Conservation (phyloP, 768 basidiomycete species). For the Daedaleopsis nitida region DNA sequence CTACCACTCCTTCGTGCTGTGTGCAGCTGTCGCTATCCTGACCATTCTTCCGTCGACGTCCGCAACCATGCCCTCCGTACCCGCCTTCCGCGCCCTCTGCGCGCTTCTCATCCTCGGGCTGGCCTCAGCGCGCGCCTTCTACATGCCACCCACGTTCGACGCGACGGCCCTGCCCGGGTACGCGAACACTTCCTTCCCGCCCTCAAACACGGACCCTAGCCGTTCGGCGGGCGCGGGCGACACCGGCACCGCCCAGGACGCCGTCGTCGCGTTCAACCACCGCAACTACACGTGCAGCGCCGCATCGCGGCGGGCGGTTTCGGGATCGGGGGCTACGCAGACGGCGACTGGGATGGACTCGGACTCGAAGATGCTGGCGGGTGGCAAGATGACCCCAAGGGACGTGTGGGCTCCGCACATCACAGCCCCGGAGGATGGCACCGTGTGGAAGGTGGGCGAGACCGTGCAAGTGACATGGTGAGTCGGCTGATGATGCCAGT, state of each 20-base stretch:
- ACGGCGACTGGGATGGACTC: too few species aligned
- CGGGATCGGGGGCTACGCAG: too few species aligned
- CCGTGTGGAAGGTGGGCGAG: conserved; percentile 54
- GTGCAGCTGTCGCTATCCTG: too few species aligned
- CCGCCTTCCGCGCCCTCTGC: not conserved
- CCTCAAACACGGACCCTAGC: too few species aligned
- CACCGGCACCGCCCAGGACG: too few species aligned
- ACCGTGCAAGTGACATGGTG: conserved; percentile 57
- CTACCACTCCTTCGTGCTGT: not conserved
- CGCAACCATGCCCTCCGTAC: not conserved
- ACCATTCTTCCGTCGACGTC: too few species aligned
- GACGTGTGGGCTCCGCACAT: conserved; percentile 55
- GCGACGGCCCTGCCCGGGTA: conserved; percentile 1
- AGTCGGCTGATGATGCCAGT: conserved; percentile 22
- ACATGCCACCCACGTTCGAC: conserved; percentile 16
- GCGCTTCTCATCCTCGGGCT: not conserved
- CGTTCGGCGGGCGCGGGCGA: not conserved
- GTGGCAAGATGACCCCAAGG: not conserved
- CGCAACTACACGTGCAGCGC: not conserved
- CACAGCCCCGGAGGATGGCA: conserved; percentile 44
- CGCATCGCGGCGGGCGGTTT: too few species aligned
- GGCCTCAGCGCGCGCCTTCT: conserved; percentile 3
- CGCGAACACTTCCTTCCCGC: not conserved
- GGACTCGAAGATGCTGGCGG: too few species aligned
- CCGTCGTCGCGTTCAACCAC: not conserved